Conservation (phyloP, 306 rosid species). For the Acmispon strigosus region DNA sequence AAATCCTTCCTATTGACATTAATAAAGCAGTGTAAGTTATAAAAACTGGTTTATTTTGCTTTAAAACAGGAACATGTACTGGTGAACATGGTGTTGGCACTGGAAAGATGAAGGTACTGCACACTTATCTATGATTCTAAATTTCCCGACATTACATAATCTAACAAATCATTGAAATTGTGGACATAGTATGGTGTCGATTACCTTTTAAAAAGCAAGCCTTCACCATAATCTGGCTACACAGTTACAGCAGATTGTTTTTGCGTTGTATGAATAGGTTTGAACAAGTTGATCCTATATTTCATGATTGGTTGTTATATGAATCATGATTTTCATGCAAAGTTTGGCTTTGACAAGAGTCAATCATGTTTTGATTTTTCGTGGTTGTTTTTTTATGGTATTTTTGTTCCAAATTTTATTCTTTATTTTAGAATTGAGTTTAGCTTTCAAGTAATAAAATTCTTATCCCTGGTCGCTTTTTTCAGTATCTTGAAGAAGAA, state of each 20-base stretch:
- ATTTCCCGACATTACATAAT: slow-evolving; percentile 5
- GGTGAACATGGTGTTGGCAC: slow-evolving; percentile 99
- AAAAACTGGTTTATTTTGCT: slow-evolving; percentile 19
- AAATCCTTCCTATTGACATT: not conserved
- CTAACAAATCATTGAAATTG: not conserved
- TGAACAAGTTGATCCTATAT: not conserved
- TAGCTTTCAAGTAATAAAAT: not conserved
- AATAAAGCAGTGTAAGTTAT: slow-evolving; percentile 9
- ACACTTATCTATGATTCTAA: not conserved
- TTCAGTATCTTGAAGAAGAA: slow-evolving; percentile 88
- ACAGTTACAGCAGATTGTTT: not conserved
- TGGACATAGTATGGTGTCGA: slow-evolving; percentile 2
- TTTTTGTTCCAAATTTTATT: not conserved
- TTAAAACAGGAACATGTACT: slow-evolving; percentile 76
- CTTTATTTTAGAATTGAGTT: not conserved
- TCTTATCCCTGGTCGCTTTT: not conserved
- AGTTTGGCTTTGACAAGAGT: not conserved
- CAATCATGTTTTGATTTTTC: not conserved
- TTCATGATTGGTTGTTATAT: not conserved
- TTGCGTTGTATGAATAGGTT: not conserved
- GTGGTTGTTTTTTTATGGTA: slow-evolving; percentile 5
- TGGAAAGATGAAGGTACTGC: slow-evolving; percentile 87
- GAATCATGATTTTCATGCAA: not conserved
- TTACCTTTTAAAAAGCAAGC: not conserved
- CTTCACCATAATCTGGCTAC: slow-evolving; percentile 4